These are phyloP conservation scores for Linanthus parryae DNA, from an alignment of 148 eudicot species.

Conservation along the genomic window DNA sequence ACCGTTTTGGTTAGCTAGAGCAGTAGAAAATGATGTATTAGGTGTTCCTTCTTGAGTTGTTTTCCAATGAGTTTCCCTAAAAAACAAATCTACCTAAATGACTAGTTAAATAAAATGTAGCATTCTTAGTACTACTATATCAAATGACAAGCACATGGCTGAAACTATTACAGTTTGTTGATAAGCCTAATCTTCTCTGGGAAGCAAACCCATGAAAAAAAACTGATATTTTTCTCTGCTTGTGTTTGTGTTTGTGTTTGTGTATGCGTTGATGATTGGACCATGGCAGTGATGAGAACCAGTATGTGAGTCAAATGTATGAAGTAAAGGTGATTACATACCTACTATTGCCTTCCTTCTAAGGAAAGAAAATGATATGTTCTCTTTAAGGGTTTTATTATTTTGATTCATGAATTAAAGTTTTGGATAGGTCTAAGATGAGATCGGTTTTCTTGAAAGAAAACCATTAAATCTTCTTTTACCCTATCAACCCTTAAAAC, in stretches of 20 bases:
- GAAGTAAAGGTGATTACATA: constrained; percentile 17
- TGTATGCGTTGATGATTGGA: neutral
- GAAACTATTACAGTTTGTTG: constrained; percentile 39
- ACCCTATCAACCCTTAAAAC: too few relatives aligned
- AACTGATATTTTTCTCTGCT: neutral
- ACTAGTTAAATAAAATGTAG: too few relatives aligned
- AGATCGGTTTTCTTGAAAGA: too few relatives aligned
- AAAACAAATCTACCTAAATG: too few relatives aligned
- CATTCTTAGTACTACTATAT: too few relatives aligned
- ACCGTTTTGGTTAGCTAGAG: too few relatives aligned
- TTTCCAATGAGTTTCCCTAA: too few relatives aligned
- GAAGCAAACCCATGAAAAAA: constrained; percentile 33
- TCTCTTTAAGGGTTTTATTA: constrained; percentile 33
- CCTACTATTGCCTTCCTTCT: constrained; percentile 42
- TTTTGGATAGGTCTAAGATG: neutral
- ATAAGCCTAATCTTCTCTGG: constrained; percentile 73
- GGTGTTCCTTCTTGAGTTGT: too few relatives aligned
- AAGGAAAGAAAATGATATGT: constrained; percentile 25
- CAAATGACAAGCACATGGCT: constrained; percentile 26
- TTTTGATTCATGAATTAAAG: neutral
- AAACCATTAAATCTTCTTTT: too few relatives aligned
- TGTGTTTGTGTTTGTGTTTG: neutral
- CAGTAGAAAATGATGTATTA: too few relatives aligned
- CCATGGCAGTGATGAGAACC: constrained; percentile 20
- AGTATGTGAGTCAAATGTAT: constrained; percentile 29